phyloP scores from a whole-genome alignment of 768 basidiomycete genomes.

The Psilocybe subaeruginosa region DNA sequence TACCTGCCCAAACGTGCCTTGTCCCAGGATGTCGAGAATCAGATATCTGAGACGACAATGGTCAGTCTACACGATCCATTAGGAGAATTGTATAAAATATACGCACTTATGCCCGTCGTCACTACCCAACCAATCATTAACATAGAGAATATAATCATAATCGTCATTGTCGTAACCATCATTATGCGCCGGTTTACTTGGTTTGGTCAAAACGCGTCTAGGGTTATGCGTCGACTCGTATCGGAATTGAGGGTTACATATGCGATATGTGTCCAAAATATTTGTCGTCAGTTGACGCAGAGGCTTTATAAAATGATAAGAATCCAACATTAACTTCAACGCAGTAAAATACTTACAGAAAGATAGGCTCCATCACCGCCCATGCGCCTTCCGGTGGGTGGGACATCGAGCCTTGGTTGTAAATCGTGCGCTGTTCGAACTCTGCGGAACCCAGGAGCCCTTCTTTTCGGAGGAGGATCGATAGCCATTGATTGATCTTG shows the following conservation, averaged over 20 bases:
- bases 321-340: conserved; percentile 9
- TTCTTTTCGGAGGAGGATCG: conserved; percentile 68
- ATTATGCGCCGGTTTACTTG: conserved; percentile 93
- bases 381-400: conserved; percentile 72
- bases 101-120: conserved; percentile 95
- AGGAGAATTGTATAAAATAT: conserved; percentile 3
- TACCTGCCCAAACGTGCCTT: conserved; percentile 99
- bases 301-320: conserved; percentile 40
- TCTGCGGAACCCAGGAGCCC: conserved; percentile 77
- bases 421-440: conserved; percentile 80
- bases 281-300: conserved; percentile 77
- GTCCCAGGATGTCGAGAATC: conserved; percentile 96
- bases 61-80: conserved; percentile 7
- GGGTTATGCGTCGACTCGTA: conserved; percentile 97
- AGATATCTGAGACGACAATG: conserved; percentile 65
- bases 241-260: conserved; percentile 93
- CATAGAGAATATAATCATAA: conserved; percentile 98
- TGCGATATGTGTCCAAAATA: conserved; percentile 88
- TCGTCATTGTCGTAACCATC: conserved; percentile 99
- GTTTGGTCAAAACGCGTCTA: conserved; percentile 94
- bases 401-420: conserved; percentile 68
- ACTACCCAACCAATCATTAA: conserved; percentile 95
- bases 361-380: conserved; percentile 76
- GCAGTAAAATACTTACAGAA: conserved; percentile 60
- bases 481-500: conserved; percentile 75